Percentiles rank a stretch among this genome's conserved stretches.
These are phyloP conservation scores for Amanita rubescens DNA, from an alignment of 768 basidiomycete genomes.

Conservation along the genomic window DNA sequence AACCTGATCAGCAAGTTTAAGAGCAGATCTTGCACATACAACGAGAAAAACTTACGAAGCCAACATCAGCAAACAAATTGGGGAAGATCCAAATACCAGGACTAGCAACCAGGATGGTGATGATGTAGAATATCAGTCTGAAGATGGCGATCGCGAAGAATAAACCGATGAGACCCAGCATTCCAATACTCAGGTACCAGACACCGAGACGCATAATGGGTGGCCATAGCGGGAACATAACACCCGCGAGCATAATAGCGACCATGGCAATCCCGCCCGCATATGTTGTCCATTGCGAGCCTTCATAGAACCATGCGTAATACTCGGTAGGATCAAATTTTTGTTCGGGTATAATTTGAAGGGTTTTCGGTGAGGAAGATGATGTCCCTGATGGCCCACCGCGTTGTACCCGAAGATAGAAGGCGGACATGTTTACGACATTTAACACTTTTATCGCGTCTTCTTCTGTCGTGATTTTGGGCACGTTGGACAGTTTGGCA, in stretches of 20 bases:
- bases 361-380: slow-evolving; percentile 67
- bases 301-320: slow-evolving; percentile 97
- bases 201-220: slow-evolving; percentile 87
- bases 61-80: slow-evolving; percentile 94
- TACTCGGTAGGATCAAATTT: slow-evolving; percentile 73
- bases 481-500: slow-evolving; percentile 75
- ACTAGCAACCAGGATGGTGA: slow-evolving; percentile 77
- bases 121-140: slow-evolving; percentile 87
- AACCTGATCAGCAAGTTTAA: slow-evolving; percentile 49
- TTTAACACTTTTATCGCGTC: slow-evolving; percentile 66
- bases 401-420: slow-evolving; percentile 88
- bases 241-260: slow-evolving; percentile 85
- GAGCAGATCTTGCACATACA: neutral
- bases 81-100: slow-evolving; percentile 99
- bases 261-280: slow-evolving; percentile 90
- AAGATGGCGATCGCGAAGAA: slow-evolving; percentile 91
- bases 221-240: slow-evolving; percentile 99
- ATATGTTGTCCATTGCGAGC: slow-evolving; percentile 89
- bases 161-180: slow-evolving; percentile 80
- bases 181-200: slow-evolving; percentile 88
- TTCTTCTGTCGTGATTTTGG: slow-evolving; percentile 62
- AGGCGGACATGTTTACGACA: slow-evolving; percentile 73
- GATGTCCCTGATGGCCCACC: slow-evolving; percentile 57
- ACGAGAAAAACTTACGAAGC: slow-evolving; percentile 66
- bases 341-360: slow-evolving; percentile 78